Conservation (phyloP, 331 rosid genomes). For the Malus hybrid region DNA sequence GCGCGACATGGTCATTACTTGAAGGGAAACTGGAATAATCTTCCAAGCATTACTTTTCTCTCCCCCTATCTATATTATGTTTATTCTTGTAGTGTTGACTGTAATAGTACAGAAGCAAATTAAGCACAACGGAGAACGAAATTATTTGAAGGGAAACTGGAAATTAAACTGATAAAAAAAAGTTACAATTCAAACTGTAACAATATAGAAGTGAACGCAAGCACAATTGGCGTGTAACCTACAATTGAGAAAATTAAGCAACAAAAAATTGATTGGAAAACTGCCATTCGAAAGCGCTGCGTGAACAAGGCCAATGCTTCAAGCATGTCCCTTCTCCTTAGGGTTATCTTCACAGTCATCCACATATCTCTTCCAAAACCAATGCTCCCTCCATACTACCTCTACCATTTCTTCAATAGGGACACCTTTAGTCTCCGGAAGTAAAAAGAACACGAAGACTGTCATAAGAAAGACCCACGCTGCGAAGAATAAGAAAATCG, state of each 20-base stretch:
- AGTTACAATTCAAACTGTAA: background rate
- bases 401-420: constrained; percentile 77
- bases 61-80: no score
- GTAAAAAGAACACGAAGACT: constrained; percentile 27
- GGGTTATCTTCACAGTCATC: constrained; percentile 12
- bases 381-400: constrained; percentile 69
- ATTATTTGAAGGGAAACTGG: background rate
- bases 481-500: constrained; percentile 67
- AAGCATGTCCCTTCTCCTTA: background rate
- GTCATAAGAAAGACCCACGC: constrained; percentile 66
- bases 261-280: background rate
- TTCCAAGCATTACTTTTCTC: background rate
- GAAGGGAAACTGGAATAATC: no score
- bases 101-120: background rate
- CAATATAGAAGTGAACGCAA: background rate
- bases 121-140: background rate
- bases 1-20: no score
- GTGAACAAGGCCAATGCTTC: background rate
- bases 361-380: constrained; percentile 69
- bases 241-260: background rate
- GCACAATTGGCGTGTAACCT: background rate
- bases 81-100: background rate
- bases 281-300: background rate
- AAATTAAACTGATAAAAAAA: background rate
- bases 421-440: constrained; percentile 64